Evolutionary conservation across 768 basidiomycete species (phyloP).

Genomic region (Tylopilus intermedius): DNA sequence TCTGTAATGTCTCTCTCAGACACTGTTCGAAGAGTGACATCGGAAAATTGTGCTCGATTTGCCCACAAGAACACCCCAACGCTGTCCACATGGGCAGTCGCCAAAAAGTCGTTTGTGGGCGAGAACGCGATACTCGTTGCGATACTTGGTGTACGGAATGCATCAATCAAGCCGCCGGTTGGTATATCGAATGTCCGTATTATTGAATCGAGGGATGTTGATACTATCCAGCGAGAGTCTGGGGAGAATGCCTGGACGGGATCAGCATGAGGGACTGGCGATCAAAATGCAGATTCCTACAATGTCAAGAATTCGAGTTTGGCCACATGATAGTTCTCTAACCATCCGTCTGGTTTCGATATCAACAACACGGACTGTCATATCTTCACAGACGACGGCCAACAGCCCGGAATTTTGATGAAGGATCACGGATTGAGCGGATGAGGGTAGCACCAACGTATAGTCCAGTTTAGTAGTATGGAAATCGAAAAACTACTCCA

Average conservation of each 20-base stretch:
- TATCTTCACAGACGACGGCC: constrained; percentile 81
- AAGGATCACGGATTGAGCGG: constrained; percentile 63
- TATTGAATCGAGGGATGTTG: constrained; percentile 82
- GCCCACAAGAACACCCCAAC: constrained; percentile 98
- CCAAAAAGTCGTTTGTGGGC: constrained; percentile 92
- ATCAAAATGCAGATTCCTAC: constrained; percentile 42
- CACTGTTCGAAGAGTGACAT: constrained; percentile 78
- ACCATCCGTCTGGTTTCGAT: constrained; percentile 86
- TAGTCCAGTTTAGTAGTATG: constrained; percentile 74
- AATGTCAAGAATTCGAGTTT: constrained; percentile 82
- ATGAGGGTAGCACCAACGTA: constrained; percentile 61
- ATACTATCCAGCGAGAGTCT: constrained; percentile 90
- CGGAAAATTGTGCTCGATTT: constrained; percentile 90
- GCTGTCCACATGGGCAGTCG: constrained; percentile 90
- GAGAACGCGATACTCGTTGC: constrained; percentile 91
- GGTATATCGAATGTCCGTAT: constrained; percentile 96
- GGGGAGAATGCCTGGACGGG: constrained; percentile 78
- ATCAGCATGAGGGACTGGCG: constrained; percentile 2
- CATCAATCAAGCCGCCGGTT: constrained; percentile 87
- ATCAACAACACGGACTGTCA: constrained; percentile 80
- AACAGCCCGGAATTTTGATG: constrained; percentile 84
- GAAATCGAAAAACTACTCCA: constrained; percentile 88
- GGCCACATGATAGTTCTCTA: constrained; percentile 72
- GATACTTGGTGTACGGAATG: constrained; percentile 80
- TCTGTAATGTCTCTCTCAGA: constrained; percentile 68